phyloP scores from a whole-genome alignment of 805 yeast genomes.

The Candida khao-thaluensis region DNA sequence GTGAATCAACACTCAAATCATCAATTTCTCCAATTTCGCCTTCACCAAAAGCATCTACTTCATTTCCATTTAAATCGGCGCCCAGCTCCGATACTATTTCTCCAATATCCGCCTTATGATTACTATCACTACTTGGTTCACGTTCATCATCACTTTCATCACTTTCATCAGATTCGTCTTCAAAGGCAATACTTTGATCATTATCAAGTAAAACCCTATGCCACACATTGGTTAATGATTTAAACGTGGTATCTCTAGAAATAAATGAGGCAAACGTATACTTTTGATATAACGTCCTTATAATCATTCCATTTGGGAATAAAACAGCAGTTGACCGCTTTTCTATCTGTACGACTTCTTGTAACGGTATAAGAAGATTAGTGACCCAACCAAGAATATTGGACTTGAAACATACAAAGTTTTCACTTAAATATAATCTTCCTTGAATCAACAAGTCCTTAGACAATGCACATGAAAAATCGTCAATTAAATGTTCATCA shows the following conservation, averaged over 20 bases:
- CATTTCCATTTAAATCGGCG: constrained; percentile 9
- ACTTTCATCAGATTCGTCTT: constrained; percentile 21
- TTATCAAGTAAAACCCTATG: constrained; percentile 34
- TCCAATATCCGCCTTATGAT: constrained; percentile 13
- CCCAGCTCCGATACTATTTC: constrained; percentile 7
- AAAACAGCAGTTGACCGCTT: constrained; percentile 65
- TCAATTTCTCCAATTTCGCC: constrained; percentile 8
- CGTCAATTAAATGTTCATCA: constrained; percentile 56
- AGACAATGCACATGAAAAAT: constrained; percentile 63
- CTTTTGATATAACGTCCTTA: constrained; percentile 61
- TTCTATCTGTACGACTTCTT: constrained; percentile 61
- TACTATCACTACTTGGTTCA: constrained; percentile 22
- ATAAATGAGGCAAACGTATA: constrained; percentile 66
- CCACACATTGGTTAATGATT: constrained; percentile 62
- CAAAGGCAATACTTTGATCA: constrained; percentile 17
- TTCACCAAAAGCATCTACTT: constrained; percentile 6
- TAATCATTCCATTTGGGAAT: constrained; percentile 67
- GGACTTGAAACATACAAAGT: constrained; percentile 60
- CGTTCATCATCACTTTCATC: constrained; percentile 12
- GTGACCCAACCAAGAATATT: constrained; percentile 70
- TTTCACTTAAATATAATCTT: constrained; percentile 55
- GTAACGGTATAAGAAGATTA: constrained; percentile 53
- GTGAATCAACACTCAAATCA: background rate
- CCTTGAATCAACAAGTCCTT: constrained; percentile 70
- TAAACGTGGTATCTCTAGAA: constrained; percentile 54